A percentile compares a stretch with the other conserved stretches of the same genome.
These are phyloP conservation scores for Termitomyces sp. DNA, from an alignment of 768 basidiomycete genomes.

Conservation along the genomic window DNA sequence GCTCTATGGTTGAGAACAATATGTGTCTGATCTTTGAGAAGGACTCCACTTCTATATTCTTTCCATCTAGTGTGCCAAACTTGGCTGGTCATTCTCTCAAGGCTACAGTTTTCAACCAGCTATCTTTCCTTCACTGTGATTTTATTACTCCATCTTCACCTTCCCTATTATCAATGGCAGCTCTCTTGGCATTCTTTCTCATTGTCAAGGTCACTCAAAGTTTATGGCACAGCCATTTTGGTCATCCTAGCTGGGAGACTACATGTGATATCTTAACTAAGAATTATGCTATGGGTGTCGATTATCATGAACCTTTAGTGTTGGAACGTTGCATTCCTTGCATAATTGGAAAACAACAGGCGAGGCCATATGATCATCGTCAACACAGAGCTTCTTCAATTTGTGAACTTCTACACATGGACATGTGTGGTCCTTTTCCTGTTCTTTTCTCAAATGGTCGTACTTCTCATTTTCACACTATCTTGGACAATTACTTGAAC, in stretches of 20 bases:
- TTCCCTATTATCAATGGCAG: not conserved
- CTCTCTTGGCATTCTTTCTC: not conserved
- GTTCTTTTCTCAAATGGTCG: not conserved
- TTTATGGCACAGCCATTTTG: not conserved
- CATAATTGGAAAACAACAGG: not conserved
- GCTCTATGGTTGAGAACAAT: slow-evolving; percentile 10
- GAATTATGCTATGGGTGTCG: not conserved
- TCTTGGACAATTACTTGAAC: not conserved
- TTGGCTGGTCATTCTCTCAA: not conserved
- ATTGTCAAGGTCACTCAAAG: not conserved
- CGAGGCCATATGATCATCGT: not conserved
- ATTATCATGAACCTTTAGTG: not conserved
- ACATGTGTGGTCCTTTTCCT: not conserved
- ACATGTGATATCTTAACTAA: not conserved
- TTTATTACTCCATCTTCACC: not conserved
- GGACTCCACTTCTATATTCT: not conserved
- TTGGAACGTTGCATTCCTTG: too few relatives aligned
- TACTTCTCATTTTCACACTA: not conserved
- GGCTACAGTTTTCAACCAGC: not conserved
- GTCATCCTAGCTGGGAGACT: not conserved
- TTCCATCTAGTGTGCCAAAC: not conserved
- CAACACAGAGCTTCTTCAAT: not conserved
- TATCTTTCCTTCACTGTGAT: not conserved
- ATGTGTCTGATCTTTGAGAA: not conserved
- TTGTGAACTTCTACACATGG: not conserved